These are phyloP conservation scores for Cornus kousa DNA, from an alignment of 148 eudicot genomes.

Conservation along the genomic window DNA sequence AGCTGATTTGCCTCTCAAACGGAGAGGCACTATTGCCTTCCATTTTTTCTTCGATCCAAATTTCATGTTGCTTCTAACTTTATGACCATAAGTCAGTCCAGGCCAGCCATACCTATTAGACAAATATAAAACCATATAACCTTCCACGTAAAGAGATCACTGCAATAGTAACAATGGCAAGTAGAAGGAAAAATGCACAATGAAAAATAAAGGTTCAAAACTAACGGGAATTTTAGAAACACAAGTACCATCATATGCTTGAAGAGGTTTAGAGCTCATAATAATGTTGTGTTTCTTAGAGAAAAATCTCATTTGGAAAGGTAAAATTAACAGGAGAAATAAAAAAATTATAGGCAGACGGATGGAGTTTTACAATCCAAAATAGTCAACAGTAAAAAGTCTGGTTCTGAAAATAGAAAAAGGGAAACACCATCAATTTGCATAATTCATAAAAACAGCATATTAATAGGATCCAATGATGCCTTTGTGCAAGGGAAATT, in stretches of 20 bases:
- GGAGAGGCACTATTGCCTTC: slow-evolving; percentile 57
- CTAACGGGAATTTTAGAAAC: too few species aligned
- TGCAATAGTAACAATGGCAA: background rate
- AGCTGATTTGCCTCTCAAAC: slow-evolving; percentile 54
- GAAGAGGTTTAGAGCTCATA: too few species aligned
- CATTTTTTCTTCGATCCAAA: slow-evolving; percentile 58
- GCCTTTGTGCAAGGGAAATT: background rate
- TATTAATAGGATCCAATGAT: too few species aligned
- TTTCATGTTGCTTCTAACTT: slow-evolving; percentile 41
- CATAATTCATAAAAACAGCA: background rate
- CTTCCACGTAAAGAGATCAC: background rate
- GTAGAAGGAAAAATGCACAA: background rate
- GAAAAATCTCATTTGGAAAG: too few species aligned
- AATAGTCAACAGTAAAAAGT: too few species aligned
- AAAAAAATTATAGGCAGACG: too few species aligned
- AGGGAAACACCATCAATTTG: background rate
- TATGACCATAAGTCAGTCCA: slow-evolving; percentile 21
- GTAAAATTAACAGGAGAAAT: too few species aligned
- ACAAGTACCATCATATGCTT: too few species aligned
- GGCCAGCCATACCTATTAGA: slow-evolving; percentile 30
- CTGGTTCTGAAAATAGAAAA: too few species aligned
- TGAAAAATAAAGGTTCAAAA: background rate
- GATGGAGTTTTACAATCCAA: too few species aligned
- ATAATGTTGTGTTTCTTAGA: too few species aligned
- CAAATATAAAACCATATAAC: background rate